These are phyloP conservation scores for Leptographium flavum DNA, from an alignment of 2,329 filamentous ascomycete genomes.

Conservation along the genomic window DNA sequence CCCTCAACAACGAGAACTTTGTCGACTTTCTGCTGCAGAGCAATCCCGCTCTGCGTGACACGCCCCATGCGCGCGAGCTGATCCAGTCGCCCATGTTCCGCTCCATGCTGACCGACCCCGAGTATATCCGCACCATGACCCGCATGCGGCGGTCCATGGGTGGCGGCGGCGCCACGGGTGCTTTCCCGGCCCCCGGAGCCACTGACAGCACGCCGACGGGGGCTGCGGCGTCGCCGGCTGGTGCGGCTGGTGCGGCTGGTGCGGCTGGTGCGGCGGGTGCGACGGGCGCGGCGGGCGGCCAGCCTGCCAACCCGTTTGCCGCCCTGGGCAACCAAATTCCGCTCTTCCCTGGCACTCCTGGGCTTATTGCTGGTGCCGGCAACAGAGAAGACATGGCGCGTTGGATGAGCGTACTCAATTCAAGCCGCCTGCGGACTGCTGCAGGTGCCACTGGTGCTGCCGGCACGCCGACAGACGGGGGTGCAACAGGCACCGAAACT, in stretches of 20 bases:
- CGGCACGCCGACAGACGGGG: background rate
- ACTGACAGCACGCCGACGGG: conserved; percentile 70
- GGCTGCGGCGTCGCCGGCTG: conserved; percentile 18
- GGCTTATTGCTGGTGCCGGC: conserved; percentile 6
- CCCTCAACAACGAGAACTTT: conserved; percentile 86
- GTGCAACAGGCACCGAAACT: conserved; percentile 6
- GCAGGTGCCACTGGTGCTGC: background rate
- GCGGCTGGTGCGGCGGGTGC: conserved; percentile 6
- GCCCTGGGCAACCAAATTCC: background rate
- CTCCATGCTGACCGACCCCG: conserved; percentile 84
- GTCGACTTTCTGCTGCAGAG: conserved; percentile 89
- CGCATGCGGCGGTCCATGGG: conserved; percentile 65
- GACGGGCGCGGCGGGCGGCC: background rate
- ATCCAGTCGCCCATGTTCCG: conserved; percentile 80
- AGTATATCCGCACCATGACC: conserved; percentile 67
- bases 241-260: background rate
- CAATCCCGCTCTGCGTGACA: conserved; percentile 67
- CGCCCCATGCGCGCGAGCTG: conserved; percentile 68
- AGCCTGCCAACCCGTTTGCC: conserved; percentile 27
- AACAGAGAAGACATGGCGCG: background rate
- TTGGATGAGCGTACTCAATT: background rate
- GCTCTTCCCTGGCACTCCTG: conserved; percentile 10
- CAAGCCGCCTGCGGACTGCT: too few relatives aligned
- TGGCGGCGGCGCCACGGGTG: conserved; percentile 35
- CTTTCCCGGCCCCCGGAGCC: conserved; percentile 81